These are phyloP conservation scores for Bacidia rubella DNA, from an alignment of 495 filamentous ascomycete species.

Conservation along the genomic window DNA sequence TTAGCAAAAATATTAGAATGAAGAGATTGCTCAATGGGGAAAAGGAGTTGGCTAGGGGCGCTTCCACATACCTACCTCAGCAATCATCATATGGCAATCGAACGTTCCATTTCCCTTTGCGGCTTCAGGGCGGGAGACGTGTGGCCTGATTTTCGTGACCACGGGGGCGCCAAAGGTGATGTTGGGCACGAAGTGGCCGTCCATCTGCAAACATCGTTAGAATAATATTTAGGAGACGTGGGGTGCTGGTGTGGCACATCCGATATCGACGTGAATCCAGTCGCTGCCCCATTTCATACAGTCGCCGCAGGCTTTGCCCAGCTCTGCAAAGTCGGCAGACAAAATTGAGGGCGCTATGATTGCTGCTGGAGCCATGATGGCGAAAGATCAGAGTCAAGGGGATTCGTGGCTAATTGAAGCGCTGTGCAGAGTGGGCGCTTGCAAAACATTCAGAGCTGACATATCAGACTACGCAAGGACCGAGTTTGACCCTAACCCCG, in stretches of 20 bases:
- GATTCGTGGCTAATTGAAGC: background rate
- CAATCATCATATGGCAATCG: constrained; percentile 99
- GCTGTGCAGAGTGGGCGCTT: background rate
- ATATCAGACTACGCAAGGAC: background rate
- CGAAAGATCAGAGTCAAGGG: background rate
- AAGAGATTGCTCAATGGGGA: background rate
- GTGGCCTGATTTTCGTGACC: constrained; percentile 77
- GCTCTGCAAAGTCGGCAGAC: constrained; percentile 82
- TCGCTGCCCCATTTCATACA: constrained; percentile 76
- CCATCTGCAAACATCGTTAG: constrained; percentile 42
- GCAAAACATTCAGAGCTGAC: background rate
- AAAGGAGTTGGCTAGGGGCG: background rate
- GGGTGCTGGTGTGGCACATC: background rate
- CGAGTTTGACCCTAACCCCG: too few species aligned
- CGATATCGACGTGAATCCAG: constrained; percentile 55
- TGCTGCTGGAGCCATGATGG: constrained; percentile 66
- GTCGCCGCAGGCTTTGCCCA: constrained; percentile 68
- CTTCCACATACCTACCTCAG: constrained; percentile 50
- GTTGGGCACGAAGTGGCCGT: constrained; percentile 96
- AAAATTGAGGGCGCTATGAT: constrained; percentile 97
- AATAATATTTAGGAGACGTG: background rate
- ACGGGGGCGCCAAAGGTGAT: constrained; percentile 93
- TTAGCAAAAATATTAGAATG: background rate
- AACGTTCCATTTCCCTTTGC: constrained; percentile 72
- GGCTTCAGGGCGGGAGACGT: constrained; percentile 51